A percentile compares a stretch with the other conserved stretches of the same genome.
Evolutionary conservation across 129 eudicot species (phyloP).

Genomic region (Artemisia tridentata): DNA sequence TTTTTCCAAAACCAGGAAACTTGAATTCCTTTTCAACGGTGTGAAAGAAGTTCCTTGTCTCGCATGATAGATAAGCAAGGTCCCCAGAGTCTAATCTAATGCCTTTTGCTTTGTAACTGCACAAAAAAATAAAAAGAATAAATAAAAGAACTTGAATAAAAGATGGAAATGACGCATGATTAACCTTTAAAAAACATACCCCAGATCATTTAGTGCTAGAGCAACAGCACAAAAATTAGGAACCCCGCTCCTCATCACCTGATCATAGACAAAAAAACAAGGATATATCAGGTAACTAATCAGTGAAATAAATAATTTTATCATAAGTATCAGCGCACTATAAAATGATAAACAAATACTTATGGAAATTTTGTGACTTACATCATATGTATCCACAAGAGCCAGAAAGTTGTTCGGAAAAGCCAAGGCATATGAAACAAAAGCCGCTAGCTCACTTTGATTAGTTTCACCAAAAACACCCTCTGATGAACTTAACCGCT

Average conservation of each 20-base stretch:
- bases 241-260: constrained; percentile 93
- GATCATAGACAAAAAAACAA: constrained; percentile 24
- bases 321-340: neutral
- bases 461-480: constrained; percentile 88
- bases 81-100: constrained; percentile 96
- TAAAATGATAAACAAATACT: neutral
- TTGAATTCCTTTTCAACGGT: constrained; percentile 73
- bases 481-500: constrained; percentile 55
- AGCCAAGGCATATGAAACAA: constrained; percentile 89
- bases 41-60: constrained; percentile 73
- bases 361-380: constrained; percentile 39
- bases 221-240: constrained; percentile 99
- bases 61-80: constrained; percentile 92
- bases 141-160: neutral
- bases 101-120: constrained; percentile 89
- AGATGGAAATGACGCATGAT: constrained; percentile 3
- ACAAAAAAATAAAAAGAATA: constrained; percentile 9
- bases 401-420: constrained; percentile 87
- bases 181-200: constrained; percentile 49
- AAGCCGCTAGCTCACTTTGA: constrained; percentile 96
- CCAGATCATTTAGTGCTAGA: constrained; percentile 84
- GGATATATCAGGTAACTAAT: constrained; percentile 16
- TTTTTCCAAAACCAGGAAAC: constrained; percentile 71
- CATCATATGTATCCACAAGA: constrained; percentile 97
- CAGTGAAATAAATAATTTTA: neutral